Evolutionary conservation across 2,329 filamentous ascomycete genomes (phyloP).

Genomic region (Dactylellina leptospora): DNA sequence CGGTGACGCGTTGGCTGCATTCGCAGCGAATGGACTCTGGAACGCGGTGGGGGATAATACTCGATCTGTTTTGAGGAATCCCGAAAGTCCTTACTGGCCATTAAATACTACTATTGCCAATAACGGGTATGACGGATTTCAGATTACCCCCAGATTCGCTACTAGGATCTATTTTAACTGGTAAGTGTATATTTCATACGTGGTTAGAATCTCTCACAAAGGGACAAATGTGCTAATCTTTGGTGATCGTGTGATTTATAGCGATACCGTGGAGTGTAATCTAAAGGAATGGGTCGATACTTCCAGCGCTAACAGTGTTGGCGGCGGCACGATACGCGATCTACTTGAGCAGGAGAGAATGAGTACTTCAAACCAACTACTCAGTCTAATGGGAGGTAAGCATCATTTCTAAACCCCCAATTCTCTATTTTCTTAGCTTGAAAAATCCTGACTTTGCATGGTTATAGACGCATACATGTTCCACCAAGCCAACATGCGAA

Average conservation of each 20-base stretch:
- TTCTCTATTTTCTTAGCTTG: conserved; percentile 22
- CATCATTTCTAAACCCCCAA: conserved; percentile 59
- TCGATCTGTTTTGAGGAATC: conserved; percentile 66
- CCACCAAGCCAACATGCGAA: conserved; percentile 71
- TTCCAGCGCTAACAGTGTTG: conserved; percentile 62
- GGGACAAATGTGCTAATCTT: not conserved
- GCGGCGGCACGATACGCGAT: conserved; percentile 64
- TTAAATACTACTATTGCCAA: conserved; percentile 64
- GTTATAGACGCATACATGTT: conserved; percentile 70
- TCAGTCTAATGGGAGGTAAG: conserved; percentile 44
- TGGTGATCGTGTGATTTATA: no score
- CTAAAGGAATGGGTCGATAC: conserved; percentile 70
- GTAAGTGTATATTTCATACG: conserved; percentile 1
- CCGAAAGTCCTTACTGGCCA: conserved; percentile 66
- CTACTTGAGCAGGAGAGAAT: conserved; percentile 65
- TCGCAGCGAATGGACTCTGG: conserved; percentile 68
- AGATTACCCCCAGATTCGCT: conserved; percentile 69
- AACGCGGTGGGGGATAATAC: conserved; percentile 73
- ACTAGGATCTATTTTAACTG: conserved; percentile 74
- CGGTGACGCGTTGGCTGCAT: conserved; percentile 69
- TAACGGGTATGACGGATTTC: conserved; percentile 68
- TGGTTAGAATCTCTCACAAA: not conserved
- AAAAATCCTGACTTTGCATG: not conserved
- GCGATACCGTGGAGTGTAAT: conserved; percentile 67
- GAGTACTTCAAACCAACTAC: conserved; percentile 67